phyloP scores from a whole-genome alignment of 768 basidiomycete species.

The Favolaschia claudopus region DNA sequence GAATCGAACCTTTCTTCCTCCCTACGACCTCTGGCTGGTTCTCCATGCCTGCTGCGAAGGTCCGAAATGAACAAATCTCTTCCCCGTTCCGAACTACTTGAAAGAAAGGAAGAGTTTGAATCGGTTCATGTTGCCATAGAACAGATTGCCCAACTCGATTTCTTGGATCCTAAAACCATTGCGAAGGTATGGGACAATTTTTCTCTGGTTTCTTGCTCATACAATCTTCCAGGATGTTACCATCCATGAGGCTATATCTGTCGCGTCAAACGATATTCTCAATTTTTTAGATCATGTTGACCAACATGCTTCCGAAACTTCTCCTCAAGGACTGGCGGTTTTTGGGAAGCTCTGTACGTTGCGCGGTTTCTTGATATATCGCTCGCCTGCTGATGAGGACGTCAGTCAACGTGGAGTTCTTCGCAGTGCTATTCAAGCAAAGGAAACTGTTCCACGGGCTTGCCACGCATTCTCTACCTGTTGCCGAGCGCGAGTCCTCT shows the following conservation, averaged over 20 bases:
- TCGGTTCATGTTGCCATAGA: conserved; percentile 9
- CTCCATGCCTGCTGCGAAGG: no score
- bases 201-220: conserved; percentile 20
- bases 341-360: conserved; percentile 29
- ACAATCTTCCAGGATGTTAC: conserved; percentile 36
- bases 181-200: conserved; percentile 12
- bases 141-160: conserved; percentile 3
- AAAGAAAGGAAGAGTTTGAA: background rate
- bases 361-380: background rate
- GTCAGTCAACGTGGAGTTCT: conserved; percentile 40
- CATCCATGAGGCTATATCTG: conserved; percentile 42
- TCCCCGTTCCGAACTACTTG: background rate
- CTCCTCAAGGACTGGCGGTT: conserved; percentile 3
- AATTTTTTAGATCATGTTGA: conserved; percentile 34
- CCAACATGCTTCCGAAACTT: conserved; percentile 8
- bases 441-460: conserved; percentile 56
- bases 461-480: conserved; percentile 42
- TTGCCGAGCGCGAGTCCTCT: conserved; percentile 29
- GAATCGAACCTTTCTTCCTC: no score
- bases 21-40: no score
- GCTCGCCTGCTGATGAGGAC: background rate
- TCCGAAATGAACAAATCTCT: background rate
- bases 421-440: conserved; percentile 57
- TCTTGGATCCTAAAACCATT: background rate
- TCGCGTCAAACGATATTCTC: conserved; percentile 42